Evolutionary conservation across 441 rosid genomes (phyloP).

Genomic region (Monsonia emarginata): DNA sequence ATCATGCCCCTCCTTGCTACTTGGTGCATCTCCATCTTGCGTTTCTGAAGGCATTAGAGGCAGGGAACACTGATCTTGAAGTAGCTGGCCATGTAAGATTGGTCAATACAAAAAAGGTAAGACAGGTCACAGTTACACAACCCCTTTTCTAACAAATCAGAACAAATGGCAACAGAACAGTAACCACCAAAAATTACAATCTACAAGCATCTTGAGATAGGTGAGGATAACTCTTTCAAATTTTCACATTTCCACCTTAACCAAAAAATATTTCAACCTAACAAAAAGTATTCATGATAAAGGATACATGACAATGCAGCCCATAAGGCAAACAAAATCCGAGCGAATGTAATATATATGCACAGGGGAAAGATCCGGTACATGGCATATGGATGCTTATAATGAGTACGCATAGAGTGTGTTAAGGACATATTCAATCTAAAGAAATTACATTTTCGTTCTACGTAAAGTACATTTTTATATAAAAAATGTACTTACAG

Average conservation of each 20-base stretch:
- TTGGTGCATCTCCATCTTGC: slow-evolving; percentile 26
- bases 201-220: not conserved
- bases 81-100: slow-evolving; percentile 27
- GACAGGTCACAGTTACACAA: not conserved
- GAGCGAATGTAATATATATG: not conserved
- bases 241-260: not conserved
- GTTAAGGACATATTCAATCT: no score
- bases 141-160: not conserved
- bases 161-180: not conserved
- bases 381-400: no score
- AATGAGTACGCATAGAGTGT: no score
- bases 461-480: no score
- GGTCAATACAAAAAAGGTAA: not conserved
- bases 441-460: no score
- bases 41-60: slow-evolving; percentile 23
- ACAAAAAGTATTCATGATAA: not conserved
- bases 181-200: not conserved
- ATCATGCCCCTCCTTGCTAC: slow-evolving; percentile 21
- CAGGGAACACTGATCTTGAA: slow-evolving; percentile 22
- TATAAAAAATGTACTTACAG: no score
- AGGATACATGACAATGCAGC: not conserved
- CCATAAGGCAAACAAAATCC: not conserved
- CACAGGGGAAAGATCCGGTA: no score
- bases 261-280: not conserved
- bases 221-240: not conserved